Evolutionary conservation across 1,284 basidiomycete species (phyloP).

Genomic region (Fistulinella staudtii): DNA sequence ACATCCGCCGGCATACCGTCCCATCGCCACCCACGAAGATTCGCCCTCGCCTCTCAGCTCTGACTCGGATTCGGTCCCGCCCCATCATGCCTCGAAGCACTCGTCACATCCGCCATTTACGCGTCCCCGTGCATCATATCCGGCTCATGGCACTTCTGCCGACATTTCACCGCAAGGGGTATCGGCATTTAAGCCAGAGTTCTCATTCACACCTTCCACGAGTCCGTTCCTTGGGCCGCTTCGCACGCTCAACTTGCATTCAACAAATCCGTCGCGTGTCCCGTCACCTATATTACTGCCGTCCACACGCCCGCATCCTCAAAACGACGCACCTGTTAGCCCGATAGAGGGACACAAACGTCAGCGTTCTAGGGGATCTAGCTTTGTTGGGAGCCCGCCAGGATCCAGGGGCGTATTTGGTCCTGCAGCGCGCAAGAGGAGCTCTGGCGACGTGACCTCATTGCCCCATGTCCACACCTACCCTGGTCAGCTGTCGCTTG

Average conservation of each 20-base stretch:
- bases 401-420: slow-evolving; percentile 25
- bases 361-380: slow-evolving; percentile 27
- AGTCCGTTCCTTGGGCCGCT: slow-evolving; percentile 84
- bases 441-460: slow-evolving; percentile 27
- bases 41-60: slow-evolving; percentile 66
- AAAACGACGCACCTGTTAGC: slow-evolving; percentile 28
- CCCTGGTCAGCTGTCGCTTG: slow-evolving; percentile 29
- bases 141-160: slow-evolving; percentile 13
- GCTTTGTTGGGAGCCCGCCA: slow-evolving; percentile 42
- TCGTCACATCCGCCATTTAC: slow-evolving; percentile 21
- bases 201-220: slow-evolving; percentile 58
- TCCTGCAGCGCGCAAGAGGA: slow-evolving; percentile 29
- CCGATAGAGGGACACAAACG: slow-evolving; percentile 33
- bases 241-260: slow-evolving; percentile 69
- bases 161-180: slow-evolving; percentile 27
- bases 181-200: slow-evolving; percentile 31
- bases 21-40: slow-evolving; percentile 45
- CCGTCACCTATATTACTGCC: slow-evolving; percentile 65
- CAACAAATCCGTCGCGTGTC: slow-evolving; percentile 58
- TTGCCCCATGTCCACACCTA: slow-evolving; percentile 33
- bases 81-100: slow-evolving; percentile 29
- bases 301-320: slow-evolving; percentile 38
- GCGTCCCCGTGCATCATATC: slow-evolving; percentile 24
- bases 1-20: slow-evolving; percentile 34
- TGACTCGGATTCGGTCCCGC: slow-evolving; percentile 54